These are phyloP conservation scores for Fusarium guadeloupense DNA, from an alignment of 2,329 filamentous ascomycete genomes.

Conservation along the genomic window DNA sequence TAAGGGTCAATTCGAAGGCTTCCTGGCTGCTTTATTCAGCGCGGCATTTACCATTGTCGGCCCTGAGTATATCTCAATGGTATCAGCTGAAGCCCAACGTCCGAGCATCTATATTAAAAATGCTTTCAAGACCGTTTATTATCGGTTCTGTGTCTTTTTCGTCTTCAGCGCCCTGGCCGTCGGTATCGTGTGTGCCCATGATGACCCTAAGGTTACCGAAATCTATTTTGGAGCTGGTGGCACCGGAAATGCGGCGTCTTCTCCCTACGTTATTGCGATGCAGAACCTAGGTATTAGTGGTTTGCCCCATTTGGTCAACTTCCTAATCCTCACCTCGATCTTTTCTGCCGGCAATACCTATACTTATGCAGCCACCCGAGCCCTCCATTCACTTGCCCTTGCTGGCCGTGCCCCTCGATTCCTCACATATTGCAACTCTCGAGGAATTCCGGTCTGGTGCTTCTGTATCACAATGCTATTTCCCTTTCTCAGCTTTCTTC, in stretches of 20 bases:
- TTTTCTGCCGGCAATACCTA: slow-evolving; percentile 91
- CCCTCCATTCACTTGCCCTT: slow-evolving; percentile 69
- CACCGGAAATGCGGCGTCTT: slow-evolving; percentile 74
- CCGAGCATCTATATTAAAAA: slow-evolving; percentile 65
- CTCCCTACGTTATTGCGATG: slow-evolving; percentile 94
- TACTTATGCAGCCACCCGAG: slow-evolving; percentile 87
- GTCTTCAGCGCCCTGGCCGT: slow-evolving; percentile 61
- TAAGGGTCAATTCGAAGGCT: slow-evolving; percentile 72
- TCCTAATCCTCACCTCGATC: slow-evolving; percentile 93
- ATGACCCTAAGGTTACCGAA: slow-evolving; percentile 65
- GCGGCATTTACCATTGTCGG: slow-evolving; percentile 68
- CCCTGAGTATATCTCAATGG: slow-evolving; percentile 69
- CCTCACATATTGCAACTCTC: slow-evolving; percentile 66
- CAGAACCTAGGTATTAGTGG: slow-evolving; percentile 81
- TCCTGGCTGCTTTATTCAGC: slow-evolving; percentile 69
- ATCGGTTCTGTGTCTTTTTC: slow-evolving; percentile 49
- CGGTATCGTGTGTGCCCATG: slow-evolving; percentile 64
- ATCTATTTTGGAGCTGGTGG: slow-evolving; percentile 62
- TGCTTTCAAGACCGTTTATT: slow-evolving; percentile 63
- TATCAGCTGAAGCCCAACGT: slow-evolving; percentile 71
- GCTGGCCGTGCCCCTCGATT: slow-evolving; percentile 76
- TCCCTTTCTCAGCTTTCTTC: slow-evolving; percentile 61
- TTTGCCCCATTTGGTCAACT: slow-evolving; percentile 90
- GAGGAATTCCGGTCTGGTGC: slow-evolving; percentile 68
- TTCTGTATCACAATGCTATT: slow-evolving; percentile 62